Evolutionary conservation across 192 early-diverging fungal genomes (phyloP), one percentile per base, ranked within the genome.

Genomic region (Coemansia sp.): DNA sequence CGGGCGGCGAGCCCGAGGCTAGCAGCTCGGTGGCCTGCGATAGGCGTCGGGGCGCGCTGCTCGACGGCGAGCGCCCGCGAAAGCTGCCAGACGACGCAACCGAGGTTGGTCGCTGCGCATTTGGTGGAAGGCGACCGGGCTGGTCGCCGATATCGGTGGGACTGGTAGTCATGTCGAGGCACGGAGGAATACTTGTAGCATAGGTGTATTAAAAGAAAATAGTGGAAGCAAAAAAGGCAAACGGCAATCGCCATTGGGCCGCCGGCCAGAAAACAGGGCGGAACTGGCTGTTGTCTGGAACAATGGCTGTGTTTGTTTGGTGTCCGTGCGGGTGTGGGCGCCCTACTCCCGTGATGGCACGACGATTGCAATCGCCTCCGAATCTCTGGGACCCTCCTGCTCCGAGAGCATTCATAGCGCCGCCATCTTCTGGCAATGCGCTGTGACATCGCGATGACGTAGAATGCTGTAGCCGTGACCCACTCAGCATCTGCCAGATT

Each of bases 21-120:
- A 55, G 64, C 25, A 60, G 47, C 53, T 74, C 71, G 5, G 64
- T 67, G 5, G 60, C 71, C 25, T 63, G 56, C 23, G 60, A 42
- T 41, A 62, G 28, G 23, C 56, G 58, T 22, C 52, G 42, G 9
- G 62, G 43, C 23, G 44, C 21, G 29, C 64, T 42, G 26, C 46
- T 48, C 12, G 55, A 38, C 7, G 39, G 28, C 5, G 64, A 59
- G 30, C 53, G 53, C 8, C 50, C 25, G 11, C 45, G 45, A 3
- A 54, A 41, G 12, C 55, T 58, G 23, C 27, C 25, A 21, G 55
- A 43, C 22, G 41, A 27, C 14, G 54, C 28, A 45, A 55, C 54
- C 5, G 70, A 30, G 12, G 42, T 27, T 21, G 38, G 50, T 22
- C 42, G 59, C 43, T 74, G 71, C 2, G 71, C 71, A 20, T 74